Evolutionary conservation across 768 basidiomycete species (phyloP), one percentile per base, ranked within the genome.

Genomic region (Mycena chlorophos): DNA sequence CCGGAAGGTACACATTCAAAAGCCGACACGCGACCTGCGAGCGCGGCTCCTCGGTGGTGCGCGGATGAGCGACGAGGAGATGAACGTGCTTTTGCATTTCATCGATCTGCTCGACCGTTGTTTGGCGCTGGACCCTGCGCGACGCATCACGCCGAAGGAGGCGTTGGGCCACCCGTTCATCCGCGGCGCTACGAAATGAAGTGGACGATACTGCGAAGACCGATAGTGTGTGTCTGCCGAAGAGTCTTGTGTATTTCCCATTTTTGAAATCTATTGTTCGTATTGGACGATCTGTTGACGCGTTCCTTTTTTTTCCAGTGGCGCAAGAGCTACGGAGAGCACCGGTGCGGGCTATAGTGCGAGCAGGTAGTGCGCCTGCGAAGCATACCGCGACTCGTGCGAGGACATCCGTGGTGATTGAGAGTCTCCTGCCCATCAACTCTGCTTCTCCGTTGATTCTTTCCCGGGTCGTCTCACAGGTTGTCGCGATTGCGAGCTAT

Each of bases 91-190:
- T 10, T 67, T 78, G 20, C 82, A 84, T 3, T 97, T 98, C 66
- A 81, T 96, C 42, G 95, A 98, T 69, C 69, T 98, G 49, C 71
- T 98, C 54, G 94, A 98, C 66, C 94, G 88, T 73, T 96, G 94
- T 69, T 76, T 96, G 27, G 76, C 83, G 20, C 78, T 98, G 16
- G 96, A 98, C 67, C 89, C 95, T 2, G 78, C 83, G 31, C 84
- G 92, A 67, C 75, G 96, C 65, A 83, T 96, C 30, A 85, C 84
- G 16, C 94, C 94, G 1, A 85, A 87, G 65, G 96, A 97, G 65
- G 94, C 91, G 4, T 77, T 97, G 43, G 70, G 79, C 5, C 94
- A 97, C 71, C 84, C 91, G 0, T 97, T 96, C 72, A 84, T 97
- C 54, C 78, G 89, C 52, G 81, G 83, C 51, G 79, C 60, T 66